A percentile compares a stretch with the other conserved stretches of the same genome.
phyloP scores from a whole-genome alignment of 2,329 filamentous ascomycete species.

The Penicillium brasilianum region DNA sequence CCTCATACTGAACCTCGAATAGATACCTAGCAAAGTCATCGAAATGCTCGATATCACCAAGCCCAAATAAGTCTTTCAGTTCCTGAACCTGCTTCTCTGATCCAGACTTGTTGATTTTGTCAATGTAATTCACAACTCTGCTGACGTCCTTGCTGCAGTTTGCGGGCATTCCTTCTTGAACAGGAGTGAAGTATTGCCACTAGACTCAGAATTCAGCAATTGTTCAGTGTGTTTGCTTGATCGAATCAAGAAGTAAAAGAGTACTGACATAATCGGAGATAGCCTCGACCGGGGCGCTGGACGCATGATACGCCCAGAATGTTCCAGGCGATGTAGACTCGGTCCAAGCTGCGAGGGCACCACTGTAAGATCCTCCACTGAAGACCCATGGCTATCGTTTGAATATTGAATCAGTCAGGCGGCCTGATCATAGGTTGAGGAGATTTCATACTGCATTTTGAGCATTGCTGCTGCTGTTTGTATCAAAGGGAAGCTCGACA shows the following conservation, averaged over 20 bases:
- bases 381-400: slow-evolving; percentile 59
- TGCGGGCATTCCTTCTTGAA: slow-evolving; percentile 62
- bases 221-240: not conserved
- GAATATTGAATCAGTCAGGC: not conserved
- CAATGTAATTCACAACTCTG: slow-evolving; percentile 60
- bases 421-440: not conserved
- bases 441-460: slow-evolving; percentile 48
- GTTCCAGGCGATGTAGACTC: slow-evolving; percentile 59
- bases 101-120: slow-evolving; percentile 53
- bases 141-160: slow-evolving; percentile 63
- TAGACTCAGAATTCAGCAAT: slow-evolving; percentile 15
- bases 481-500: slow-evolving; percentile 60
- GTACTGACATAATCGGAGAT: slow-evolving; percentile 56
- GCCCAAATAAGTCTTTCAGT: slow-evolving; percentile 60
- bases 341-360: slow-evolving; percentile 62
- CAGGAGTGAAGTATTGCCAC: slow-evolving; percentile 63
- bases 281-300: slow-evolving; percentile 61
- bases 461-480: slow-evolving; percentile 54
- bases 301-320: slow-evolving; percentile 65
- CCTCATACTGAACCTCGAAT: not conserved
- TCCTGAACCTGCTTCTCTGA: slow-evolving; percentile 47
- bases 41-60: slow-evolving; percentile 56
- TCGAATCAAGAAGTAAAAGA: not conserved
- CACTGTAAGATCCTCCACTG: slow-evolving; percentile 62
- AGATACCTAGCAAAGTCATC: slow-evolving; percentile 58